Base-by-base conservation (phyloP, 352 stramenopile species). In the Globisporangium acanthophoron region DNA sequence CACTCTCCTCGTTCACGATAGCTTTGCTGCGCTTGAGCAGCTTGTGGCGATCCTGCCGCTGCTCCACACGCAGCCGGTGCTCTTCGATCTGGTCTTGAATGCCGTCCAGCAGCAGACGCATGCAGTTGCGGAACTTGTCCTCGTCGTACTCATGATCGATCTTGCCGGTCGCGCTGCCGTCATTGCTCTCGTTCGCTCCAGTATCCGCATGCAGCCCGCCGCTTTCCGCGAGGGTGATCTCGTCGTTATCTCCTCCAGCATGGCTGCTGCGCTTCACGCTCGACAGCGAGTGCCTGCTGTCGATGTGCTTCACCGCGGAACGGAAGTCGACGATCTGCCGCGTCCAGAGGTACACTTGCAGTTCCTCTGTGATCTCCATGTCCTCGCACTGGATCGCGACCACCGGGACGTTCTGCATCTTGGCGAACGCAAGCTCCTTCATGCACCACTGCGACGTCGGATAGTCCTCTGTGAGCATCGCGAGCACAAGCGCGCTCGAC, bases 341-440 rank as follows among this genome's bases (percentile, higher is more conserved):
- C 13, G 85, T 94, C 79, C 80, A 94, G n/a, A 94, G 59, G 50
- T 92, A 94, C 50, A 94, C 82, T 39, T 94, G 79, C 0, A 94
- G 67, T 57, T 94, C 85, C 37, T 94, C 85, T 0, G 74, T 86
- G 48, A 94, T 88, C 39, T 81, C 74, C 69, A 92, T 88, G 43
- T 90, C 74, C 50, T 90, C 83, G 48, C 79, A 92, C 62, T 89
- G 81, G 44, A 94, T 88, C 12, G 80, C 84, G n/a, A 94, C 81
- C 13, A 94, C 85, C 3, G 78, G 80, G 0, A 91, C 76, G 50
- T 92, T 91, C 62, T 91, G 79, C 75, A 88, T 85, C 52, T 92
- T 92, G 21, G 85, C 85, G 57, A 92, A 92, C 7, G 85, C 85
- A 6, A 94, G 63, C 56, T 94, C 85, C 50, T 92, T 92, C 83